Percentiles rank a stretch among this genome's conserved stretches.
Conservation (phyloP, 108 stramenopile genomes). For the Nitzschia inconspicua region DNA sequence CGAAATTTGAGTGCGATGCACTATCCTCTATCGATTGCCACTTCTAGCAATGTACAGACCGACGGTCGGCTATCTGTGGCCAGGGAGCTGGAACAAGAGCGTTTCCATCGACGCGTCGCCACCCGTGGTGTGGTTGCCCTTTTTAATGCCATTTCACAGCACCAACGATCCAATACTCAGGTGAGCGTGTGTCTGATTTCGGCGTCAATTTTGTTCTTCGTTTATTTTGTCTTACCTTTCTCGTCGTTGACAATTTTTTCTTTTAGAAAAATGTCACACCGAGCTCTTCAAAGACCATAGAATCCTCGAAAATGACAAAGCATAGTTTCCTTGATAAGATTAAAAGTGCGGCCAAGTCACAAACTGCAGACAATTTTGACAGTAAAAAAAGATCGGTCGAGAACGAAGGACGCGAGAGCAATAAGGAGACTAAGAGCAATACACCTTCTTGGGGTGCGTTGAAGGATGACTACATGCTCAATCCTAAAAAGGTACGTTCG, state of each 20-base stretch:
- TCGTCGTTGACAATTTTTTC: background rate
- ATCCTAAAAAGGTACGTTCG: slow-evolving; percentile 53
- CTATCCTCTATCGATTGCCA: slow-evolving; percentile 67
- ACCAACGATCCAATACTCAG: slow-evolving; percentile 34
- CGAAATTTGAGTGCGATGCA: slow-evolving; percentile 69
- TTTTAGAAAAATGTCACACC: background rate
- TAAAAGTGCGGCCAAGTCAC: slow-evolving; percentile 47
- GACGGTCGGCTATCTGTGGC: slow-evolving; percentile 30
- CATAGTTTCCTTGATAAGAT: slow-evolving; percentile 81
- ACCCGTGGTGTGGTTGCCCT: slow-evolving; percentile 88
- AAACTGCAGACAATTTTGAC: background rate
- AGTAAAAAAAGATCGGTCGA: background rate
- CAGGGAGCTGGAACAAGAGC: slow-evolving; percentile 74
- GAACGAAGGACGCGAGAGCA: slow-evolving; percentile 5
- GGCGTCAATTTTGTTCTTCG: background rate
- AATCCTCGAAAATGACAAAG: slow-evolving; percentile 55
- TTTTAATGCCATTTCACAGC: slow-evolving; percentile 87
- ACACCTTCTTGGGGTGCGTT: slow-evolving; percentile 70
- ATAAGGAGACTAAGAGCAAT: background rate
- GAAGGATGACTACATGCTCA: slow-evolving; percentile 80
- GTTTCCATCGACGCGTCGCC: slow-evolving; percentile 79
- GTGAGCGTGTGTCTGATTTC: slow-evolving; percentile 12
- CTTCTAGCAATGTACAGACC: slow-evolving; percentile 30
- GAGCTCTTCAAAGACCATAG: slow-evolving; percentile 19
- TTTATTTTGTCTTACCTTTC: background rate